These are phyloP conservation scores for Zalaria obscura DNA, from an alignment of 2,329 filamentous ascomycete species.

Conservation along the genomic window DNA sequence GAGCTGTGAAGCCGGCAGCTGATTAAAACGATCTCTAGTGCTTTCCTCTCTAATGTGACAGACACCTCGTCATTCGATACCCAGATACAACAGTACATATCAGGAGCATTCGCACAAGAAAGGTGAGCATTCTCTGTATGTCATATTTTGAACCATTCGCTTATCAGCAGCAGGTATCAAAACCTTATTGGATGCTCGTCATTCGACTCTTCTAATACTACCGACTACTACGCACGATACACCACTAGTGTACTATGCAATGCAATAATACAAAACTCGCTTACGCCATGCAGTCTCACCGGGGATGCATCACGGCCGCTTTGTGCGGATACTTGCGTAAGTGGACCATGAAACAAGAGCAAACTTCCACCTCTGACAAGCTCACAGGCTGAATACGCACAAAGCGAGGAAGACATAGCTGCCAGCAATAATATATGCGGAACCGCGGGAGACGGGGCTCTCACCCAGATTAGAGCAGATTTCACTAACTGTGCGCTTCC, in stretches of 20 bases:
- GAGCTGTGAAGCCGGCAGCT: slow-evolving; percentile 5
- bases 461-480: slow-evolving; percentile 73
- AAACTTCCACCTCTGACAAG: slow-evolving; percentile 7
- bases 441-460: slow-evolving; percentile 43
- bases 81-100: slow-evolving; percentile 58
- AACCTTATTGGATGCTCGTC: slow-evolving; percentile 65
- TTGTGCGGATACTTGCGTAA: slow-evolving; percentile 78
- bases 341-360: slow-evolving; percentile 17
- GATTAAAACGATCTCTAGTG: slow-evolving; percentile 35
- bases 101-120: slow-evolving; percentile 56
- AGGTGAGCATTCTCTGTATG: slow-evolving; percentile 44
- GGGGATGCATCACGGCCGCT: slow-evolving; percentile 54
- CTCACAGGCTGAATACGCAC: slow-evolving; percentile 60
- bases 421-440: slow-evolving; percentile 61
- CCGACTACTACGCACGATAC: slow-evolving; percentile 79
- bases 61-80: slow-evolving; percentile 64
- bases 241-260: slow-evolving; percentile 89
- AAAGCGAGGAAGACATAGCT: slow-evolving; percentile 75
- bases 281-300: slow-evolving; percentile 51
- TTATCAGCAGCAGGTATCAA: slow-evolving; percentile 50
- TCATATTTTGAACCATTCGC: slow-evolving; percentile 16
- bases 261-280: slow-evolving; percentile 82
- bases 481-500: slow-evolving; percentile 82
- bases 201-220: slow-evolving; percentile 65
- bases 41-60: slow-evolving; percentile 74